phyloP scores from a whole-genome alignment of 2,329 filamentous ascomycete species.

The Volutella citrinella region DNA sequence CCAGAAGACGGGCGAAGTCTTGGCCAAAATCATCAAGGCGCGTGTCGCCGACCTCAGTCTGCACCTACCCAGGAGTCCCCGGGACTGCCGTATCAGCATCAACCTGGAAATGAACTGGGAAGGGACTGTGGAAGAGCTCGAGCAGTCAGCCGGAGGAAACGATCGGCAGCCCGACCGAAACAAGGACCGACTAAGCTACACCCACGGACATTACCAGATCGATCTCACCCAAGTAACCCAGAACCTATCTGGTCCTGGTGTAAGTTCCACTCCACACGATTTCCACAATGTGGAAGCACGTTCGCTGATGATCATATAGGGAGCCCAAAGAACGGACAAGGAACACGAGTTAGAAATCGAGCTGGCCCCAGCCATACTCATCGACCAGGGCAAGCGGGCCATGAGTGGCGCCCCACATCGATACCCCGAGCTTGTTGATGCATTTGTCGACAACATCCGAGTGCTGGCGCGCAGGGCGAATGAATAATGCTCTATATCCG shows the following conservation, averaged over 20 bases:
- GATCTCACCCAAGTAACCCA: constrained; percentile 88
- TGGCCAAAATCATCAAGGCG: constrained; percentile 87
- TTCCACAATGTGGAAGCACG: neutral
- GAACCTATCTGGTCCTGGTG: constrained; percentile 31
- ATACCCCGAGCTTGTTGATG: constrained; percentile 67
- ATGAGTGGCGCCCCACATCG: constrained; percentile 51
- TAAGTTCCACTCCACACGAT: constrained; percentile 26
- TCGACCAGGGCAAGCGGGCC: constrained; percentile 62
- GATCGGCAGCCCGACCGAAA: constrained; percentile 59
- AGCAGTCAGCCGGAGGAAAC: constrained; percentile 34
- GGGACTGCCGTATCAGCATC: constrained; percentile 91
- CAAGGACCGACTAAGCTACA: constrained; percentile 91
- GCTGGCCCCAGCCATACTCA: constrained; percentile 58
- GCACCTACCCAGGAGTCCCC: constrained; percentile 69
- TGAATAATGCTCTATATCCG: too few relatives aligned
- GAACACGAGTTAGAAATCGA: constrained; percentile 83
- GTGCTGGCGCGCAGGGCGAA: constrained; percentile 49
- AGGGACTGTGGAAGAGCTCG: constrained; percentile 60
- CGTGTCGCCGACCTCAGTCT: constrained; percentile 88
- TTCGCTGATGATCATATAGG: too few relatives aligned
- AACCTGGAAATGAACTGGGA: constrained; percentile 91
- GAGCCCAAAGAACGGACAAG: constrained; percentile 48
- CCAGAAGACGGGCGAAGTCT: constrained; percentile 64
- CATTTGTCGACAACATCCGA: constrained; percentile 71
- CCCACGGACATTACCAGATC: constrained; percentile 81